Percentiles rank a stretch among this genome's conserved stretches.
Conservation (phyloP, 78 protist species). For the Thecamonas trahens region DNA sequence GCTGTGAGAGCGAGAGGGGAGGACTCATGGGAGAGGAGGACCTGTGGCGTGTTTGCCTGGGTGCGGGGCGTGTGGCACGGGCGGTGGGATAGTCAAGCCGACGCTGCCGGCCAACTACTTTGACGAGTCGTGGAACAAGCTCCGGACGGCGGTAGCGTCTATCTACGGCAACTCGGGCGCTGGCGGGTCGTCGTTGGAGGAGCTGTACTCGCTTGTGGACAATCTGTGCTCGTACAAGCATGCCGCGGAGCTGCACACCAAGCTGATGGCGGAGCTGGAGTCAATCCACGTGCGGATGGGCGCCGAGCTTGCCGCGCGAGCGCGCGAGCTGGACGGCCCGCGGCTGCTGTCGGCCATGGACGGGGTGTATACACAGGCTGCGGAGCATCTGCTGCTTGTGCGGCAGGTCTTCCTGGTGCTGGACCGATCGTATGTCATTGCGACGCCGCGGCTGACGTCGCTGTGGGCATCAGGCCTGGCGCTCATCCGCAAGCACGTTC, state of each 20-base stretch:
- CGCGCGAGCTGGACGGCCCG: too few species aligned
- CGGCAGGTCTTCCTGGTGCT: conserved; percentile 66
- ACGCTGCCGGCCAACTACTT: too few species aligned
- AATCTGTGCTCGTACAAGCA: not conserved
- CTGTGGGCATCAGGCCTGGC: conserved; percentile 69
- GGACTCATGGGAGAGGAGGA: too few species aligned
- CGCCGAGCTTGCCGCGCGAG: not conserved
- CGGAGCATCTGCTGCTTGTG: conserved; percentile 24
- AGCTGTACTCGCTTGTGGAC: conserved; percentile 4
- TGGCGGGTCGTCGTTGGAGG: not conserved
- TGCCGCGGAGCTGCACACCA: not conserved
- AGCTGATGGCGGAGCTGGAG: not conserved
- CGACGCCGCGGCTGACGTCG: not conserved
- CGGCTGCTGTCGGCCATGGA: not conserved
- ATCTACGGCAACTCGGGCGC: too few species aligned
- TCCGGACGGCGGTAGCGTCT: too few species aligned
- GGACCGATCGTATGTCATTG: conserved; percentile 75
- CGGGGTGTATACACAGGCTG: too few species aligned
- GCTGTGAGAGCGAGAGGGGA: too few species aligned
- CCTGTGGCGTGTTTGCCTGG: too few species aligned
- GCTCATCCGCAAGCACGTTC: conserved; percentile 36
- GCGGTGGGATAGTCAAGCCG: too few species aligned
- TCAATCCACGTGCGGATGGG: not conserved
- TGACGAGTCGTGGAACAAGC: too few species aligned
- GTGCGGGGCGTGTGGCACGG: too few species aligned